Evolutionary conservation across 495 filamentous ascomycete species (phyloP).

Genomic region (Evernia prunastri): DNA sequence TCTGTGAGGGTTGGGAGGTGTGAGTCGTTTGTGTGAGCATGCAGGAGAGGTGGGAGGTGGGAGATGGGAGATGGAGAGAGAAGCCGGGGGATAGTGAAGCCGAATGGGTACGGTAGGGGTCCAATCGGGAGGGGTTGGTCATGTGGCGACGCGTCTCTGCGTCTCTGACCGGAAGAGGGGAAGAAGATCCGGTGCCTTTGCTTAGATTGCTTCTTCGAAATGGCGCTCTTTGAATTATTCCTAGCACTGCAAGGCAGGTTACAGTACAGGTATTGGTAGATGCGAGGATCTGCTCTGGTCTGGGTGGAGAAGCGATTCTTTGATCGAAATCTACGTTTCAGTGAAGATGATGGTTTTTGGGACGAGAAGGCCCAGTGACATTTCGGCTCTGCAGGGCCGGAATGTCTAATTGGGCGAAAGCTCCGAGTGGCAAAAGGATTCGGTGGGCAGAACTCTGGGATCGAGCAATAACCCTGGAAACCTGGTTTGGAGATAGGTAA

Average conservation of each 20-base stretch:
- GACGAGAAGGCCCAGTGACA: not conserved
- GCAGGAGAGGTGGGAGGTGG: no score
- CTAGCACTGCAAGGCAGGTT: not conserved
- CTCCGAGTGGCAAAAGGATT: not conserved
- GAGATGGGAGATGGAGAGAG: not conserved
- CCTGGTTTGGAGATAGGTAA: not conserved
- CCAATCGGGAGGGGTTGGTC: not conserved
- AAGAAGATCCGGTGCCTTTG: not conserved
- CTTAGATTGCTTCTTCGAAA: not conserved
- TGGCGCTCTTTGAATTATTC: not conserved
- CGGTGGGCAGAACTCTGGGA: not conserved
- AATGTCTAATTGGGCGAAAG: not conserved
- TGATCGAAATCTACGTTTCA: not conserved
- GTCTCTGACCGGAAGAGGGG: not conserved
- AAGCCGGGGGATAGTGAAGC: not conserved
- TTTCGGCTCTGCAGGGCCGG: not conserved
- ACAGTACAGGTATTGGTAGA: not conserved
- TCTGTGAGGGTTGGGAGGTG: not conserved
- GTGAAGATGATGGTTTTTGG: not conserved
- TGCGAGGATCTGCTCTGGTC: not conserved
- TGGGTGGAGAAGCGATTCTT: not conserved
- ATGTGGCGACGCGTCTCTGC: not conserved
- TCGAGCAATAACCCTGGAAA: not conserved
- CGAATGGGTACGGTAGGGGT: not conserved
- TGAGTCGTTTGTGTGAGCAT: not conserved